Conservation (phyloP, 148 eudicot genomes). For the Silene conica region DNA sequence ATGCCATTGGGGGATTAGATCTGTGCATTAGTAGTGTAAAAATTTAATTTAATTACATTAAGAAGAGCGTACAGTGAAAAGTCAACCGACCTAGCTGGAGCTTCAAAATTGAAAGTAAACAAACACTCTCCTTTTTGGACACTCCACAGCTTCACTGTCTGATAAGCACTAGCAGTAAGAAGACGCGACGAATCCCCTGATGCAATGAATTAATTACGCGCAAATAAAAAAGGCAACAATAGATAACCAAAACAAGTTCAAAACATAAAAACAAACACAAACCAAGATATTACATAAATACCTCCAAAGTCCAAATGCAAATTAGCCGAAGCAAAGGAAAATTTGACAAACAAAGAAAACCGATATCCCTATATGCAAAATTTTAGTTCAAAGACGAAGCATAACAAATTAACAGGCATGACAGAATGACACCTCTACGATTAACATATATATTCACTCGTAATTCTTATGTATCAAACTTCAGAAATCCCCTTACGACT, state of each 20-base stretch:
- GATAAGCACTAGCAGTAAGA: constrained; percentile 94
- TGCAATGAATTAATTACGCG: neutral
- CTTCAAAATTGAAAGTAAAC: constrained; percentile 62
- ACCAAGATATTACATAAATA: neutral
- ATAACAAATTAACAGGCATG: too few relatives aligned
- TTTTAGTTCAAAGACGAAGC: neutral
- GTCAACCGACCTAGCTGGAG: constrained; percentile 86
- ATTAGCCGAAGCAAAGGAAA: neutral
- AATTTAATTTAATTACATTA: too few relatives aligned
- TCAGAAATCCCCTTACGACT: too few relatives aligned
- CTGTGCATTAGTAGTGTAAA: too few relatives aligned
- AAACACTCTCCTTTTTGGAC: constrained; percentile 59
- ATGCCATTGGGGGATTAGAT: too few relatives aligned
- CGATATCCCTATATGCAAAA: neutral
- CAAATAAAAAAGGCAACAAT: constrained; percentile 6
- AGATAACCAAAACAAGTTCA: neutral
- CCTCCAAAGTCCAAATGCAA: neutral
- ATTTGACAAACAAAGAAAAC: neutral
- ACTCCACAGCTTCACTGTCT: constrained; percentile 85
- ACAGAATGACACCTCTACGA: too few relatives aligned
- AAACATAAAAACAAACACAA: neutral
- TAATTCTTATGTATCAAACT: too few relatives aligned
- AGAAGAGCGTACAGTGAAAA: too few relatives aligned
- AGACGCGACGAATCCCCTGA: constrained; percentile 78
- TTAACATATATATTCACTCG: too few relatives aligned